Conservation (phyloP, 2,329 filamentous ascomycete genomes). For the Penicillium sp. region DNA sequence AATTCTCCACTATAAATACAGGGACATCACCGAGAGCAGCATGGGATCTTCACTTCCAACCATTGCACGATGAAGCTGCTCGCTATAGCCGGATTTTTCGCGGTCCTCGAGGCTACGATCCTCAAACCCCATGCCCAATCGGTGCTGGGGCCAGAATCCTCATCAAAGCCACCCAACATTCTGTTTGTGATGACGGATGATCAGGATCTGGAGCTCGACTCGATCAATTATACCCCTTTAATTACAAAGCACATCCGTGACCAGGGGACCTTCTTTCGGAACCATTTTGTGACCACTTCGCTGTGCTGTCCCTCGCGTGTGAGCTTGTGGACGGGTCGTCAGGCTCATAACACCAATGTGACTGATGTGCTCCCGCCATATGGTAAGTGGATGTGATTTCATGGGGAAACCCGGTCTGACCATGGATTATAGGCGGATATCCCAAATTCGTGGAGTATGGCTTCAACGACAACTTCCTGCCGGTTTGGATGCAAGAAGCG, state of each 20-base stretch:
- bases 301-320: conserved; percentile 64
- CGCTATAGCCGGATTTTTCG: conserved; percentile 13
- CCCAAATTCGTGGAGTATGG: conserved; percentile 49
- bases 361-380: conserved; percentile 54
- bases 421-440: conserved; percentile 32
- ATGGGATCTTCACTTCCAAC: neutral
- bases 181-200: conserved; percentile 65
- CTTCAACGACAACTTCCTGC: conserved; percentile 48
- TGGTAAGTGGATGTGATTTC: conserved; percentile 29
- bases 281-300: conserved; percentile 62
- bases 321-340: conserved; percentile 59
- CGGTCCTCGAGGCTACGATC: conserved; percentile 9
- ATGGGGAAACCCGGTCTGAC: neutral
- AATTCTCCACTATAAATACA: conserved; percentile 1
- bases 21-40: neutral
- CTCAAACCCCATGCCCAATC: conserved; percentile 4
- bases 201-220: conserved; percentile 58
- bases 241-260: conserved; percentile 53
- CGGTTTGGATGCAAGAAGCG: conserved; percentile 48
- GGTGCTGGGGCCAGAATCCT: conserved; percentile 4
- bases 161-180: conserved; percentile 47
- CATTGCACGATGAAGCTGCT: conserved; percentile 19
- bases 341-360: conserved; percentile 66
- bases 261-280: conserved; percentile 54
- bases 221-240: conserved; percentile 55